Conservation (phyloP, 2,329 filamentous ascomycete species). For the Fusarium stilboides region DNA sequence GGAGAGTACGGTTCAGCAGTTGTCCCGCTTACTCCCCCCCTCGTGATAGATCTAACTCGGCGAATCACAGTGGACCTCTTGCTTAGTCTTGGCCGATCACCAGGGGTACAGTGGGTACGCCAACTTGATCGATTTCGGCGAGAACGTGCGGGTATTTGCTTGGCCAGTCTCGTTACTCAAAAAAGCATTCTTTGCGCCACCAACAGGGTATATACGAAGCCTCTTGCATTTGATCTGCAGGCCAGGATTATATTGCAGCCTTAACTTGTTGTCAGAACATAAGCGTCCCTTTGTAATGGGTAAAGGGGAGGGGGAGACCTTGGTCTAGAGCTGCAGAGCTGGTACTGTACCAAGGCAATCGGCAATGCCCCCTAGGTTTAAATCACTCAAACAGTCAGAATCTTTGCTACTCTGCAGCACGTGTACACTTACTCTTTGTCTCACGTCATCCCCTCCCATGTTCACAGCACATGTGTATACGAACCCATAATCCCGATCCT, state of each 20-base stretch:
- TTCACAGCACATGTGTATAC: conserved; percentile 10
- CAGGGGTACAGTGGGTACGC: conserved; percentile 19
- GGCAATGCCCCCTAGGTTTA: conserved; percentile 3
- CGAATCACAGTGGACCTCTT: conserved; percentile 22
- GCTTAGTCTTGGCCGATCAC: conserved; percentile 21
- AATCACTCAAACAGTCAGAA: conserved; percentile 19
- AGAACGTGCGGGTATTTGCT: conserved; percentile 33
- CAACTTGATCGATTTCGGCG: conserved; percentile 5
- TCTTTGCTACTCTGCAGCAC: neutral
- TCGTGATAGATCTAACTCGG: conserved; percentile 20
- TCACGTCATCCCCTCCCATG: conserved; percentile 19
- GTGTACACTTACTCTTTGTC: conserved; percentile 12
- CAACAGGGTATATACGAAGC: conserved; percentile 35
- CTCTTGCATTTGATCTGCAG: conserved; percentile 34
- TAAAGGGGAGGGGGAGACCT: neutral
- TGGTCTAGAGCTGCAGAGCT: neutral
- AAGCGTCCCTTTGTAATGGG: neutral
- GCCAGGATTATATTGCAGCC: conserved; percentile 8
- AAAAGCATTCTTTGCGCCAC: conserved; percentile 30
- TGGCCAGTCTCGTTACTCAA: conserved; percentile 31
- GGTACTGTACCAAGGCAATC: too few species aligned
- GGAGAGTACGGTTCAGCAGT: neutral
- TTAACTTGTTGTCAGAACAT: conserved; percentile 4
- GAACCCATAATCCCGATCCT: neutral
- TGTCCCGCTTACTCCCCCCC: conserved; percentile 1